Evolutionary conservation across 148 eudicot species (phyloP), one percentile per base, ranked within the genome.

Genomic region (Cornus kousa): DNA sequence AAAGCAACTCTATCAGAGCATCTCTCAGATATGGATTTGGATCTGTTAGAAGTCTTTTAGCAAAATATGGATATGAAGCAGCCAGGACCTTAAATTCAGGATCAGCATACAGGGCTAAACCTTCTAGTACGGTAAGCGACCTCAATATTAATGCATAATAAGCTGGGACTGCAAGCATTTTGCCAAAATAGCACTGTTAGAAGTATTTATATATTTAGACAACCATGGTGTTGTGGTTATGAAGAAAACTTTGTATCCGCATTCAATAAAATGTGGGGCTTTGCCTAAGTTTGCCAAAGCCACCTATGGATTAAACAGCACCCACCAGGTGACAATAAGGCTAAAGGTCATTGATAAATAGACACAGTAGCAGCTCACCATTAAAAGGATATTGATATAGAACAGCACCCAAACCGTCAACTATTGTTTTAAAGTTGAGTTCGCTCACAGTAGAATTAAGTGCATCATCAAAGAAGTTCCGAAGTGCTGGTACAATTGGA

Each of bases 11-110:
- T 76, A 96, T 92, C 74, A 96, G 91, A 81, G 99, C 98, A 88
- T 96, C 99, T 90, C 99, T 91, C 72, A 96, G 93, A 83, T 96
- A 96, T 32, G 99, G 99, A 82, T 92, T 92, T 69, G 94, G 95
- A 91, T 96, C 99, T n/a, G 99, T 96, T 69, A 96, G 97, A 83
- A 96, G 97, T 78, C 99, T 85, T 88, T 96, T 96, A 40, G 98
- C 99, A 89, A 96, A 96, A 87, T 96, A 96, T 40, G 99, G 99
- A 86, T 96, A 96, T 73, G 99, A 94, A 70, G 98, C 98, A 67
- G 99, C 99, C 77, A 96, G 83, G 69, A 96, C 99, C 84, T 96
- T 96, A 79, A 96, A 96, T 80, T 92, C 87, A 71, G 99, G 99
- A 81, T 96, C 99, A 48, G 99, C 99, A 81, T 91, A 86, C 24